phyloP scores from a whole-genome alignment of 1,284 basidiomycete genomes.

The Neolentinus lepideus region DNA sequence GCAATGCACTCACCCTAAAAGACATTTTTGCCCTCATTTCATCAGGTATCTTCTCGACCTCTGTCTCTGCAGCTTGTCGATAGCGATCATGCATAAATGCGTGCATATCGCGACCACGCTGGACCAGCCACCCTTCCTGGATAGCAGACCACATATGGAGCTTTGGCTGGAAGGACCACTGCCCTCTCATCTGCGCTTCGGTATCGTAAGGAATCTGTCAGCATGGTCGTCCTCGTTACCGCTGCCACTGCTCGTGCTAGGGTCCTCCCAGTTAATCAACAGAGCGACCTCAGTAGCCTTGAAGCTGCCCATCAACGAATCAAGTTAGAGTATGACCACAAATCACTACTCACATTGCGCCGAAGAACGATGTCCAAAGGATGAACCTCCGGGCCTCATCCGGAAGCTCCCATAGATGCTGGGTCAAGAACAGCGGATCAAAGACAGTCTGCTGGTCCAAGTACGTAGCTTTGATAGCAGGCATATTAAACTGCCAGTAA shows the following conservation, averaged over 20 bases:
- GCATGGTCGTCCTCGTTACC: conserved; percentile 49
- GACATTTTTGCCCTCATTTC: conserved; percentile 62
- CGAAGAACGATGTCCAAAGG: conserved; percentile 64
- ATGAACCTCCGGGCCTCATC: conserved; percentile 59
- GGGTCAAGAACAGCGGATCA: conserved; percentile 51
- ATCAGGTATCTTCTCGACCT: conserved; percentile 41
- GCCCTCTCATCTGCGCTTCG: conserved; percentile 24
- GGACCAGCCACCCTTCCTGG: conserved; percentile 63
- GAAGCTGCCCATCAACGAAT: conserved; percentile 34
- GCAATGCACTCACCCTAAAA: conserved; percentile 36
- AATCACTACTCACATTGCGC: conserved; percentile 45
- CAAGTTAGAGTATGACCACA: background rate
- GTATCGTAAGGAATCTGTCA: conserved; percentile 33
- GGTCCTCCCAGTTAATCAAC: conserved; percentile 66
- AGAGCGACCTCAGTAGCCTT: conserved; percentile 63
- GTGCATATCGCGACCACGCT: conserved; percentile 66
- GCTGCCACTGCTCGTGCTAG: conserved; percentile 37
- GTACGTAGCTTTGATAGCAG: conserved; percentile 44
- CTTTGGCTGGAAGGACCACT: conserved; percentile 34
- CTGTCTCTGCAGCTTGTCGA: conserved; percentile 58
- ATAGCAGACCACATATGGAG: conserved; percentile 61
- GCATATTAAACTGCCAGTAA: conserved; percentile 55
- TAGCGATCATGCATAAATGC: conserved; percentile 68
- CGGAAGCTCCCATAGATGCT: conserved; percentile 52
- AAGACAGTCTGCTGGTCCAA: conserved; percentile 39